phyloP scores from a whole-genome alignment of 345 rosid species.

The Balakata baccata region DNA sequence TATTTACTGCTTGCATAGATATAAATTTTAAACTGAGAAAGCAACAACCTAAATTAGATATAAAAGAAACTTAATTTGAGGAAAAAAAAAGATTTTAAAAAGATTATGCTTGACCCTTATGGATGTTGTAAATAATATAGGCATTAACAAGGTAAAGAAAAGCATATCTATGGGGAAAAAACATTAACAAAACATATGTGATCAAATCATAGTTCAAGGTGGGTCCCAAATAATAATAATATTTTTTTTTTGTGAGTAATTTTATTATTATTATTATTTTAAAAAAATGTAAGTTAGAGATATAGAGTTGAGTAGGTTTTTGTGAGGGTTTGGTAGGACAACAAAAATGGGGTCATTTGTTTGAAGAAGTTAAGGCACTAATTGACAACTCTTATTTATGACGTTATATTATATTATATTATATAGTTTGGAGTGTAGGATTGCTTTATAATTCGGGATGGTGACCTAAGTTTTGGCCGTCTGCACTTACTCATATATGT shows the following conservation, averaged over 20 bases:
- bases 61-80: too few relatives aligned
- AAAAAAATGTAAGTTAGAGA: constrained; percentile 22
- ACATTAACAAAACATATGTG: neutral
- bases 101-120: constrained; percentile 7
- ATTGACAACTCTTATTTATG: constrained; percentile 3
- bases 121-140: constrained; percentile 5
- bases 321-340: constrained; percentile 29
- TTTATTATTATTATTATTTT: too few relatives aligned
- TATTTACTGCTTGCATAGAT: constrained; percentile 5
- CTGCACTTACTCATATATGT: too few relatives aligned
- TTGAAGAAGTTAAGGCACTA: constrained; percentile 6
- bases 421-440: neutral
- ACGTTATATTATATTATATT: neutral
- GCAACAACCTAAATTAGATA: constrained; percentile 7
- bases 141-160: constrained; percentile 21
- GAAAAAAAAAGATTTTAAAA: neutral
- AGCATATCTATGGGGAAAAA: constrained; percentile 13
- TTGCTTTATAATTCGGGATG: neutral
- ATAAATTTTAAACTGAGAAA: constrained; percentile 4
- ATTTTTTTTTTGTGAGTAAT: too few relatives aligned
- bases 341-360: constrained; percentile 20
- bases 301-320: constrained; percentile 18
- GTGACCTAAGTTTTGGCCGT: constrained; percentile 2
- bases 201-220: too few relatives aligned
- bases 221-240: too few relatives aligned